Evolutionary conservation across 2,329 filamentous ascomycete species (phyloP).

Genomic region (Botrytis cinerea): DNA sequence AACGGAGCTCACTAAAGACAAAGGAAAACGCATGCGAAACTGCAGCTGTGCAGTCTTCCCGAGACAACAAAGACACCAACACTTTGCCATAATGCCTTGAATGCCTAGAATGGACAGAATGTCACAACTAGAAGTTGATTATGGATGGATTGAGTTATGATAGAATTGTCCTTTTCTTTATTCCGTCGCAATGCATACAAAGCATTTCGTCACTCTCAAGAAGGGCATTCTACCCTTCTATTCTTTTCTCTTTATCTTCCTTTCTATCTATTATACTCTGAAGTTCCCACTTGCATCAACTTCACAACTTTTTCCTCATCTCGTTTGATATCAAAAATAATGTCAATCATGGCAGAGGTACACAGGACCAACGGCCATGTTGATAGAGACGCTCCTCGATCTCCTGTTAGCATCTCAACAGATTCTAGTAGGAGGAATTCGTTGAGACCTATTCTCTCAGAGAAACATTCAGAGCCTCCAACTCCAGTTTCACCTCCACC

Average conservation of each 20-base stretch:
- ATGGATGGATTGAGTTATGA: slow-evolving; percentile 34
- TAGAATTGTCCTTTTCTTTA: slow-evolving; percentile 41
- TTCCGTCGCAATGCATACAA: slow-evolving; percentile 41
- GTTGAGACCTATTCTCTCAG: slow-evolving; percentile 32
- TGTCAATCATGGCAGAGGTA: slow-evolving; percentile 33
- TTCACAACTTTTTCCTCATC: background rate
- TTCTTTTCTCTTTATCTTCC: slow-evolving; percentile 28
- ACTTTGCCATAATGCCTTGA: slow-evolving; percentile 36
- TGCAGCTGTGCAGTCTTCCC: slow-evolving; percentile 38
- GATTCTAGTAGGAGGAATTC: slow-evolving; percentile 38
- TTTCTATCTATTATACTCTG: slow-evolving; percentile 26
- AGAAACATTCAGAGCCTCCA: slow-evolving; percentile 34
- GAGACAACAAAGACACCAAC: slow-evolving; percentile 42
- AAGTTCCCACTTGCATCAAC: background rate
- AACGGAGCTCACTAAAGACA: slow-evolving; percentile 34
- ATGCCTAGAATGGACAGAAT: slow-evolving; percentile 39
- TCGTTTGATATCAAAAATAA: slow-evolving; percentile 27
- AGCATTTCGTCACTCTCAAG: slow-evolving; percentile 38
- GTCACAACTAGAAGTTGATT: slow-evolving; percentile 33
- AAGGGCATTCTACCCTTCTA: slow-evolving; percentile 38
- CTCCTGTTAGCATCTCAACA: slow-evolving; percentile 37
- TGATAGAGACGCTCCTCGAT: slow-evolving; percentile 32
- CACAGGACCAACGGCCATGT: slow-evolving; percentile 24
- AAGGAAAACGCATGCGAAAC: slow-evolving; percentile 37
- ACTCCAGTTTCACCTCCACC: slow-evolving; percentile 35